phyloP scores from a whole-genome alignment of 2,329 filamentous ascomycete genomes.

The Fusarium nematophilum region DNA sequence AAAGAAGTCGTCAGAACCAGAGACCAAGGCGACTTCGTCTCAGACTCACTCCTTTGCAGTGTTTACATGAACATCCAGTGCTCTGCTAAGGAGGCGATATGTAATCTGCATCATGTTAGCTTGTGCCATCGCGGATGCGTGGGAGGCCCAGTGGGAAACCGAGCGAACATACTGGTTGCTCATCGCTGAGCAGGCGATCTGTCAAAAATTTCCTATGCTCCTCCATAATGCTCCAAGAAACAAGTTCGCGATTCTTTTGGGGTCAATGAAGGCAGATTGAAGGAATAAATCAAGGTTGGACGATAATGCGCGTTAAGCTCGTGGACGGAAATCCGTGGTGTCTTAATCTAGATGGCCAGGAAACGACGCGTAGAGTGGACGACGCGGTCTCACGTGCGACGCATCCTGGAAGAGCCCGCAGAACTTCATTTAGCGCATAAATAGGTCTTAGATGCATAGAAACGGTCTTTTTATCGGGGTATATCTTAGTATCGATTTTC shows the following conservation, averaged over 20 bases:
- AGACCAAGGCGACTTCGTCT: slow-evolving; percentile 9
- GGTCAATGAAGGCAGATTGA: background rate
- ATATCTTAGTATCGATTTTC: slow-evolving; percentile 13
- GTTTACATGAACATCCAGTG: slow-evolving; percentile 85
- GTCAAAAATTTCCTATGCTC: slow-evolving; percentile 80
- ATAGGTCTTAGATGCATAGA: background rate
- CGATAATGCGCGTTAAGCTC: slow-evolving; percentile 3
- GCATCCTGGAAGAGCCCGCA: background rate
- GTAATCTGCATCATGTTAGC: slow-evolving; percentile 71
- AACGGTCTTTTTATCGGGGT: background rate
- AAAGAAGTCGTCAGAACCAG: slow-evolving; percentile 25
- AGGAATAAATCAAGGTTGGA: background rate
- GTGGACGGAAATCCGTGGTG: slow-evolving; percentile 15
- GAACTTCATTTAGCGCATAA: background rate
- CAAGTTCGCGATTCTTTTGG: background rate
- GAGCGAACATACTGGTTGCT: slow-evolving; percentile 69
- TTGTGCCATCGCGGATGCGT: background rate
- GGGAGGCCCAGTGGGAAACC: background rate
- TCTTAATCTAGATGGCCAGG: slow-evolving; percentile 8
- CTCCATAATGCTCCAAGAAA: slow-evolving; percentile 55
- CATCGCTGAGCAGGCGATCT: slow-evolving; percentile 80
- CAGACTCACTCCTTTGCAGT: slow-evolving; percentile 82
- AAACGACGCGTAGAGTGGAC: slow-evolving; percentile 39
- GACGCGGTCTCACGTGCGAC: slow-evolving; percentile 52
- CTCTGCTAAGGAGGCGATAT: slow-evolving; percentile 86